These are phyloP conservation scores for Aspergillus brunneoviolaceus DNA, from an alignment of 2,329 filamentous ascomycete species.

Conservation along the genomic window DNA sequence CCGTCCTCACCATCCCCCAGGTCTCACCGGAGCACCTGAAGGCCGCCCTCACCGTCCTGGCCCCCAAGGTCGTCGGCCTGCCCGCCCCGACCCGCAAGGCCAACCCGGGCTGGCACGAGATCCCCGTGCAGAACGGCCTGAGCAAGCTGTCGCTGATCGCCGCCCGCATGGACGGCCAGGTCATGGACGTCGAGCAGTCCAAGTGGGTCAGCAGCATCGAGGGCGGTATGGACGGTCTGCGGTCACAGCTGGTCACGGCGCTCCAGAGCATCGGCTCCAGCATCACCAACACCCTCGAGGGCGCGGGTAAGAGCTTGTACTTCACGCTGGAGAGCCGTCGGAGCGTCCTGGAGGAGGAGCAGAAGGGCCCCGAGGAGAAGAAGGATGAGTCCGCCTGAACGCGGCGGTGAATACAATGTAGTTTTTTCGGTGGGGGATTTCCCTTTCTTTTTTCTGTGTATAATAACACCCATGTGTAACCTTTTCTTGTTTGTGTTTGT, in stretches of 20 bases:
- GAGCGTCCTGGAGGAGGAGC: conserved; percentile 75
- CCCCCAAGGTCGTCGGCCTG: conserved; percentile 70
- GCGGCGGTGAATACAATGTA: not conserved
- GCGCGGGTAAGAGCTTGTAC: conserved; percentile 77
- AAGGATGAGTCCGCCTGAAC: conserved; percentile 35
- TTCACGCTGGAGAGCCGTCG: conserved; percentile 81
- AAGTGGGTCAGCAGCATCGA: conserved; percentile 74
- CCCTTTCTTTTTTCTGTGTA: conserved; percentile 29
- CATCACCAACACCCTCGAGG: conserved; percentile 75
- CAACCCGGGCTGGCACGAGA: conserved; percentile 79
- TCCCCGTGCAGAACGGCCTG: conserved; percentile 73
- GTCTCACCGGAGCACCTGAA: conserved; percentile 84
- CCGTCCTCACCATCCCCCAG: conserved; percentile 73
- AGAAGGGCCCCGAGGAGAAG: conserved; percentile 35
- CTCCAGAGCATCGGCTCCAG: conserved; percentile 77
- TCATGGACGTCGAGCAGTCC: conserved; percentile 73
- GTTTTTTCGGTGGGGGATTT: not conserved
- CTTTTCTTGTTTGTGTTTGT: conserved; percentile 12
- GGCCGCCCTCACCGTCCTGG: conserved; percentile 73
- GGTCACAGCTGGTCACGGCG: conserved; percentile 76
- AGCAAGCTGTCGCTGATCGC: conserved; percentile 86
- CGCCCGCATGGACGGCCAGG: conserved; percentile 79
- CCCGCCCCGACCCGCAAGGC: conserved; percentile 73
- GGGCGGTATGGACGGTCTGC: conserved; percentile 76
- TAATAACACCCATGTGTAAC: conserved; percentile 34